A percentile compares a stretch with the other conserved stretches of the same genome.
Evolutionary conservation across 2,329 filamentous ascomycete genomes (phyloP).

Genomic region (Escovopsis sp.): DNA sequence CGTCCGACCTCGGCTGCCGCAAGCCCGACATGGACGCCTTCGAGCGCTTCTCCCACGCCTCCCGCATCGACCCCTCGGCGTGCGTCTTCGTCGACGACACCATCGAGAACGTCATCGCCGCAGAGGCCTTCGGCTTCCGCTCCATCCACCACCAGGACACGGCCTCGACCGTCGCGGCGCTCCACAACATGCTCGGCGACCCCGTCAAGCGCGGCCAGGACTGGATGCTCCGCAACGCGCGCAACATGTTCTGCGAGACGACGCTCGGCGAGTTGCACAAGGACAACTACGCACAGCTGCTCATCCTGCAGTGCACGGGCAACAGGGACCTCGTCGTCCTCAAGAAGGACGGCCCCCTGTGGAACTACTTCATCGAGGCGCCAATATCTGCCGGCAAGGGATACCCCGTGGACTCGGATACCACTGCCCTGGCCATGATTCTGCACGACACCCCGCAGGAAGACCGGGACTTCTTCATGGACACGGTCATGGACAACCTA

Average conservation of each 20-base stretch:
- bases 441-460: neutral
- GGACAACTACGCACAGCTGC: constrained; percentile 2
- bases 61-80: neutral
- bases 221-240: neutral
- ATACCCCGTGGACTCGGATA: constrained; percentile 3
- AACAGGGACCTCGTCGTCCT: constrained; percentile 1
- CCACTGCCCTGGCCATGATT: constrained; percentile 3
- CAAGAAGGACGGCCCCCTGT: neutral
- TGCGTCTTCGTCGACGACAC: constrained; percentile 1
- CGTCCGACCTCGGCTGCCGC: neutral
- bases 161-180: neutral
- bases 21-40: neutral
- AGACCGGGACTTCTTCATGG: constrained; percentile 2
- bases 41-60: neutral
- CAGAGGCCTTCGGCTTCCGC: neutral
- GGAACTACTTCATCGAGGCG: constrained; percentile 3
- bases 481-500: neutral
- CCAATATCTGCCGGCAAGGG: neutral
- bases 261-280: neutral
- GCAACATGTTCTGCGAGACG: neutral
- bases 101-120: constrained; percentile 1
- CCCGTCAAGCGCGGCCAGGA: neutral
- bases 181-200: neutral
- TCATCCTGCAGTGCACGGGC: constrained; percentile 1
- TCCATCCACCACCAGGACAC: neutral